These are phyloP conservation scores for Benincasa hispida DNA, from an alignment of 306 rosid genomes.

Conservation along the genomic window DNA sequence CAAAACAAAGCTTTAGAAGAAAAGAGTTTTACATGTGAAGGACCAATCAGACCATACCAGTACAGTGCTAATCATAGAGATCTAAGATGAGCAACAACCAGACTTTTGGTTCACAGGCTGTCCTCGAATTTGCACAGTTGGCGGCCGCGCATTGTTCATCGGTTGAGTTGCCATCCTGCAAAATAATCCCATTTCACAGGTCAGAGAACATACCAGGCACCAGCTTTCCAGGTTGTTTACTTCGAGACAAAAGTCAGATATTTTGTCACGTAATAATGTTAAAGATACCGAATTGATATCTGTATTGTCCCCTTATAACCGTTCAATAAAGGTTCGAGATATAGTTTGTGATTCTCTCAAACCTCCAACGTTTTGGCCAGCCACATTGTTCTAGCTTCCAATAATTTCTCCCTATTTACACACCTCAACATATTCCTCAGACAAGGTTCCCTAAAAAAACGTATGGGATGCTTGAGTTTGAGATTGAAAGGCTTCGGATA, in stretches of 20 bases:
- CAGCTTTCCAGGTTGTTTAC: background rate
- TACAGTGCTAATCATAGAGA: background rate
- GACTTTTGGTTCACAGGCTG: conserved; percentile 95
- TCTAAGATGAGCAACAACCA: conserved; percentile 90
- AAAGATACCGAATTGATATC: background rate
- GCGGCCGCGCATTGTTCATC: conserved; percentile 80
- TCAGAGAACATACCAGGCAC: background rate
- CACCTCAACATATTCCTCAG: background rate
- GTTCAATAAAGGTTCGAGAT: too few species aligned
- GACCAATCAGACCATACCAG: conserved; percentile 11
- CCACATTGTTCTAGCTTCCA: background rate
- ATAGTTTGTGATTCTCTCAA: background rate
- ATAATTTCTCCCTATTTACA: background rate
- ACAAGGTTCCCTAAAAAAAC: background rate
- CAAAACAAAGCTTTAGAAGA: conserved; percentile 29
- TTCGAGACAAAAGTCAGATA: background rate
- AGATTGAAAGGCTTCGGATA: background rate
- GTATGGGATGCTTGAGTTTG: background rate
- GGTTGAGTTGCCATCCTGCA: conserved; percentile 99
- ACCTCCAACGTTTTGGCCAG: background rate
- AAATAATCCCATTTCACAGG: background rate
- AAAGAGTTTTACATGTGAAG: conserved; percentile 39
- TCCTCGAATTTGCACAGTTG: conserved; percentile 94
- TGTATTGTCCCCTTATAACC: background rate
- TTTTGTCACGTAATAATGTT: background rate